Conservation (phyloP, 768 basidiomycete genomes). For the Phylloporus rhodoxanthus region DNA sequence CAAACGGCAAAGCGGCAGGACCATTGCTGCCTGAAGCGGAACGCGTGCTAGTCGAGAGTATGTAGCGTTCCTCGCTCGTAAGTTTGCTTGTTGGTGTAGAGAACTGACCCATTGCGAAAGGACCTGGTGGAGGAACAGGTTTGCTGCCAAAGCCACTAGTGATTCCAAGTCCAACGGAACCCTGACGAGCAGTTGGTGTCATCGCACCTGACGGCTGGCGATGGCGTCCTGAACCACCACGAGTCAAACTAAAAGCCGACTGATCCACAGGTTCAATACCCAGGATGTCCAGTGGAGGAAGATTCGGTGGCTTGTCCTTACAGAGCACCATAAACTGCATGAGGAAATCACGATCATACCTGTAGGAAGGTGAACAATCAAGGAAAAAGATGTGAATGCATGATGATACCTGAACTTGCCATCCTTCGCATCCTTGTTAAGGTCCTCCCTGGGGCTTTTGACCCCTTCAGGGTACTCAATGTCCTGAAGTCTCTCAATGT, state of each 20-base stretch:
- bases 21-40: slow-evolving; percentile 53
- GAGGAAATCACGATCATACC: slow-evolving; percentile 97
- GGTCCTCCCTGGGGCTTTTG: slow-evolving; percentile 73
- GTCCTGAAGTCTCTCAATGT: slow-evolving; percentile 74
- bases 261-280: slow-evolving; percentile 79
- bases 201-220: slow-evolving; percentile 42
- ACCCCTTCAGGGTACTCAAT: slow-evolving; percentile 81
- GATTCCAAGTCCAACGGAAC: slow-evolving; percentile 46
- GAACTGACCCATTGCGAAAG: slow-evolving; percentile 69
- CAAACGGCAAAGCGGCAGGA: slow-evolving; percentile 42
- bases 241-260: slow-evolving; percentile 42
- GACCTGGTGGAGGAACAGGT: slow-evolving; percentile 19
- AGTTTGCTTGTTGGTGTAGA: slow-evolving; percentile 49
- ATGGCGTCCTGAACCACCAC: slow-evolving; percentile 62
- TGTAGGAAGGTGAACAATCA: slow-evolving; percentile 26
- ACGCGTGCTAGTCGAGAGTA: slow-evolving; percentile 39
- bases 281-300: slow-evolving; percentile 85
- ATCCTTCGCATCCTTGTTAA: slow-evolving; percentile 77
- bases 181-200: slow-evolving; percentile 41
- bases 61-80: slow-evolving; percentile 66
- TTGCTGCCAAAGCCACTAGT: slow-evolving; percentile 26
- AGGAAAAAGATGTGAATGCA: not conserved
- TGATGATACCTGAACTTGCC: slow-evolving; percentile 78
- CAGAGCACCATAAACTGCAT: slow-evolving; percentile 94
- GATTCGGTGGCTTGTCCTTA: slow-evolving; percentile 88